phyloP scores from a whole-genome alignment of 2,329 filamentous ascomycete species.

The Diaporthe eres region DNA sequence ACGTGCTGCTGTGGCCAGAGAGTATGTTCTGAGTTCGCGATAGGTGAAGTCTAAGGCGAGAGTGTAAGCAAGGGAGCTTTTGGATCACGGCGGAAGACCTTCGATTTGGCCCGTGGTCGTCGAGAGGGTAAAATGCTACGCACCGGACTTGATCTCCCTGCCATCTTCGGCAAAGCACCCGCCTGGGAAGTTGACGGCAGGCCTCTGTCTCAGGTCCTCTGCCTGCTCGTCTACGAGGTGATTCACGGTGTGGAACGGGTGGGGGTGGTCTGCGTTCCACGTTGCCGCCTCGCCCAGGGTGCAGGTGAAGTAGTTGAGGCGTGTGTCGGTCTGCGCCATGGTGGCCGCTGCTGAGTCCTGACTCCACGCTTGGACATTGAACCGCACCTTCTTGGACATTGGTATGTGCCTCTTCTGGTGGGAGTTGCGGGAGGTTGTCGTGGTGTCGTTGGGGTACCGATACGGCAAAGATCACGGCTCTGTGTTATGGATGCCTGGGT shows the following conservation, averaged over 20 bases:
- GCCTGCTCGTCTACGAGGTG: conserved; percentile 66
- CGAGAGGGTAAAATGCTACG: conserved; percentile 60
- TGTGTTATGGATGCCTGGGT: too few species aligned
- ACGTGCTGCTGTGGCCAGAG: conserved; percentile 41
- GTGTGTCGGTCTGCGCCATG: background rate
- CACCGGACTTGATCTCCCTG: conserved; percentile 40
- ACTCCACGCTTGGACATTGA: conserved; percentile 23
- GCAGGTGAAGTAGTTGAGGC: conserved; percentile 70
- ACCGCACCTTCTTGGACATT: conserved; percentile 37
- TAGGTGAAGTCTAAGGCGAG: conserved; percentile 47
- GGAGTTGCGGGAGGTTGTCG: too few species aligned
- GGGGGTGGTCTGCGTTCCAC: conserved; percentile 50
- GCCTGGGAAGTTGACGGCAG: conserved; percentile 52
- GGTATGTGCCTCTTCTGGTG: too few species aligned
- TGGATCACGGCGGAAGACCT: background rate
- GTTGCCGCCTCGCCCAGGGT: conserved; percentile 69
- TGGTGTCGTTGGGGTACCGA: too few species aligned
- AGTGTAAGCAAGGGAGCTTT: conserved; percentile 27
- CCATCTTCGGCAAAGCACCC: conserved; percentile 38
- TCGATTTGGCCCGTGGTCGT: too few species aligned
- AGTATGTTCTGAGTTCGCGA: conserved; percentile 49
- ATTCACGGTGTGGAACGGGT: conserved; percentile 60
- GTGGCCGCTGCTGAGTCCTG: background rate
- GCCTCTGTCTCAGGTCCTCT: conserved; percentile 51
- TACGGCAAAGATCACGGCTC: too few species aligned